A percentile compares a stretch with the other conserved stretches of the same genome.
phyloP scores from a whole-genome alignment of 352 stramenopile species.

The Phytophthora palmivora region DNA sequence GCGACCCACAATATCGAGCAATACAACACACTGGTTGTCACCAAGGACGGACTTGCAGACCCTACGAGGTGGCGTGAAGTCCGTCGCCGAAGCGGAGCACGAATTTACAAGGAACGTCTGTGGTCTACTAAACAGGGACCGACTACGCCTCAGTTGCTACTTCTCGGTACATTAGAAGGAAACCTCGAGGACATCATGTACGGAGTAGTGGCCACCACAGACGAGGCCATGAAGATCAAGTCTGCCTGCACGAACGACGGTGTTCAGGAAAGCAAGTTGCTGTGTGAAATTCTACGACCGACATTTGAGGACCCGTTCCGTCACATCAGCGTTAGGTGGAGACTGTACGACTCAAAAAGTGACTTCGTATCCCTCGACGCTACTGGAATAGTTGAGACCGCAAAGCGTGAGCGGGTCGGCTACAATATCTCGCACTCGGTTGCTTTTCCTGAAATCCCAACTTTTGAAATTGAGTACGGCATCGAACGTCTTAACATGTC shows the following conservation, averaged over 20 bases:
- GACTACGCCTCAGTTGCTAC: slow-evolving; percentile 22
- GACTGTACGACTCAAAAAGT: slow-evolving; percentile 23
- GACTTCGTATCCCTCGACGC: slow-evolving; percentile 34
- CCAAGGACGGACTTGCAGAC: slow-evolving; percentile 25
- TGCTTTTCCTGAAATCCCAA: slow-evolving; percentile 39
- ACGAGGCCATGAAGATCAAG: slow-evolving; percentile 32
- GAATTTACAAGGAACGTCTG: slow-evolving; percentile 32
- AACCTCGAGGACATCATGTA: slow-evolving; percentile 40
- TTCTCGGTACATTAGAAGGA: slow-evolving; percentile 32
- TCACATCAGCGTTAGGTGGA: slow-evolving; percentile 36
- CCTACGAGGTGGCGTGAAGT: slow-evolving; percentile 33
- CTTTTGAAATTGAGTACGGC: slow-evolving; percentile 39
- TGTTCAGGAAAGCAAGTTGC: slow-evolving; percentile 31
- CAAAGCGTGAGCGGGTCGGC: slow-evolving; percentile 32
- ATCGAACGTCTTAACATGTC: slow-evolving; percentile 61
- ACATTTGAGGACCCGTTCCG: slow-evolving; percentile 35
- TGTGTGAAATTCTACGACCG: slow-evolving; percentile 24
- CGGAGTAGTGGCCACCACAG: slow-evolving; percentile 23
- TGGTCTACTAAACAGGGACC: slow-evolving; percentile 7
- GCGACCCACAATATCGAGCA: slow-evolving; percentile 31
- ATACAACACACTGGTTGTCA: slow-evolving; percentile 36
- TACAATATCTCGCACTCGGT: slow-evolving; percentile 47
- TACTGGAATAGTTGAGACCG: slow-evolving; percentile 24
- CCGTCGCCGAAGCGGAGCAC: slow-evolving; percentile 26
- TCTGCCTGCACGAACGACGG: slow-evolving; percentile 23